Base-by-base conservation (phyloP, 352 stramenopile genomes). In the Phytopythium aichiense region DNA sequence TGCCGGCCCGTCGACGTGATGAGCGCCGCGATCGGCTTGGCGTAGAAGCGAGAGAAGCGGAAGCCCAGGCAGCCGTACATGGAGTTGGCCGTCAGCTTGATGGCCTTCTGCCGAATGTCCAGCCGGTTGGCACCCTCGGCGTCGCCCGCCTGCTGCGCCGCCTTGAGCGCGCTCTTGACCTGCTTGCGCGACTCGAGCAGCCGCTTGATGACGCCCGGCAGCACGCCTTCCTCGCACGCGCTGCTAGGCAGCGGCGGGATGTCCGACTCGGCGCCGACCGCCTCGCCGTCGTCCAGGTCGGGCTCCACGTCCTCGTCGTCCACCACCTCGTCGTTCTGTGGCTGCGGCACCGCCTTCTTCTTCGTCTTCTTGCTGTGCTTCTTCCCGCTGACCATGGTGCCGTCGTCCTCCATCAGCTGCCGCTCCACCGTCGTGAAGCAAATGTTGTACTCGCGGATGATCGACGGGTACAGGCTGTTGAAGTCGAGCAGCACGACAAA, bases 41-140 rank as follows among this genome's bases (percentile, higher is more conserved):
- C 97, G 69, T 98, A 99, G 71, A 99, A 99, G 4, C 98, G 91
- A 45, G 95, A 99, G 71, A 98, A 94, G 15, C 92, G 96, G 74
- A 99, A 99, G 57, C 98, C 98, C 23, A 99, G 86, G 76, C 98
- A 99, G 60, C 98, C 98, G 69, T 99, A 99, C 98, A 99, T 99
- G 7, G 96, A 99, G 88, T 99, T 99, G 60, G 98, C 98, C 20
- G 97, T 99, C 43, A 99, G 78, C 70, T 99, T 99, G 51, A 99
- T 95, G 18, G 98, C 98, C 77, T 98, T 98, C 70, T 99, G 98
- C 50, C 97, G 95, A 84, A 99, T 99, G 71, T 99, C 96, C 15
- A 99, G 82, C 76, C 98, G 79, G 53, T 81, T 84, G 7, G 77
- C 78, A 66, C 84, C 91, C 50, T 94, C 87, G 9, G 77, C 59